Evolutionary conservation across 2,329 filamentous ascomycete genomes (phyloP).

Genomic region (Gaeumannomyces sp.): DNA sequence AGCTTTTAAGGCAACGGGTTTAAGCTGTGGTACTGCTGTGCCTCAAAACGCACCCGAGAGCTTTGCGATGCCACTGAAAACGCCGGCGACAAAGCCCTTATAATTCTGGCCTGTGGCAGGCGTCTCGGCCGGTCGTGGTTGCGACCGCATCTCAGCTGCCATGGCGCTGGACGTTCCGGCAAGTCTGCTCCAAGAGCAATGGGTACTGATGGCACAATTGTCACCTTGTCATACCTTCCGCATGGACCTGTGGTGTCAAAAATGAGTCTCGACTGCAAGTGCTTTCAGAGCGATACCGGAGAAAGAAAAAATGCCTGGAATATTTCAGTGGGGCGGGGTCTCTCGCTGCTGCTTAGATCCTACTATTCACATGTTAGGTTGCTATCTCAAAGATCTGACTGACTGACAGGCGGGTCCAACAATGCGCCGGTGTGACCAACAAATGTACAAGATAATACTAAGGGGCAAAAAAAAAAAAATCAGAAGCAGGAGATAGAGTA

Average conservation of each 20-base stretch:
- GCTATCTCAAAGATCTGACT: too few species aligned
- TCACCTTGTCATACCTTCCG: background rate
- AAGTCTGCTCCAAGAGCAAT: background rate
- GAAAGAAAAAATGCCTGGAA: background rate
- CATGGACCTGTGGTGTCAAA: background rate
- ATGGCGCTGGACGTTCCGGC: background rate
- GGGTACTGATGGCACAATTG: background rate
- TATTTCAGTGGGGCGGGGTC: background rate
- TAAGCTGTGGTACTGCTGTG: background rate
- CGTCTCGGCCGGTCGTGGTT: conserved; percentile 15
- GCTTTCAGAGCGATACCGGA: background rate
- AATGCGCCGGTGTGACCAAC: background rate
- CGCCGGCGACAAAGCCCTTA: conserved; percentile 94
- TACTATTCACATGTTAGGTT: background rate
- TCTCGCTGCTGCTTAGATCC: background rate
- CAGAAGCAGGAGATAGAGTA: too few species aligned
- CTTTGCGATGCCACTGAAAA: conserved; percentile 92
- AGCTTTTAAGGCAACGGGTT: background rate
- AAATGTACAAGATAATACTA: background rate
- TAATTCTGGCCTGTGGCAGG: conserved; percentile 53
- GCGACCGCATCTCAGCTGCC: background rate
- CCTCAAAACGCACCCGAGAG: conserved; percentile 53
- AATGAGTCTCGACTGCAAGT: background rate
- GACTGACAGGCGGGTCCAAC: too few species aligned
- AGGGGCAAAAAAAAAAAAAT: too few species aligned